phyloP scores from a whole-genome alignment of 768 basidiomycete genomes.

The Mycena vulgaris region DNA sequence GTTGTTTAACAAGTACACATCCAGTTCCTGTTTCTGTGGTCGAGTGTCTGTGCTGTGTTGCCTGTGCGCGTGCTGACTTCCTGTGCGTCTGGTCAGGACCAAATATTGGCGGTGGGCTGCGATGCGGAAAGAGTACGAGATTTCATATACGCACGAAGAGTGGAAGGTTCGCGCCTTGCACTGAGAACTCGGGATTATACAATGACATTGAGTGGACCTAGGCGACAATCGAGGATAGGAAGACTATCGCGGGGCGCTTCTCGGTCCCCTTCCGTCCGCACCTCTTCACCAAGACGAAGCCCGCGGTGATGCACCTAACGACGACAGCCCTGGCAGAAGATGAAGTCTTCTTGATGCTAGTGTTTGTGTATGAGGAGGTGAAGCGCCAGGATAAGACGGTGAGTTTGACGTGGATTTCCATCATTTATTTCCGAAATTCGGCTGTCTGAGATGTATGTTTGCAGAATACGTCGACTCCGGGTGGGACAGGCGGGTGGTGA shows the following conservation, averaged over 20 bases:
- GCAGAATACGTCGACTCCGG: too few relatives aligned
- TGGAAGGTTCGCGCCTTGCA: constrained; percentile 56
- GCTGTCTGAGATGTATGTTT: too few relatives aligned
- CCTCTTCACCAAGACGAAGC: constrained; percentile 60
- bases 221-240: constrained; percentile 39
- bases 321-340: constrained; percentile 56
- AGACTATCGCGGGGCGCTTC: constrained; percentile 49
- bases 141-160: constrained; percentile 59
- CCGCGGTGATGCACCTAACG: constrained; percentile 56
- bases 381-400: constrained; percentile 56
- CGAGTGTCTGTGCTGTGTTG: too few relatives aligned
- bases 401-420: constrained; percentile 25
- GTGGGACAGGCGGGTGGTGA: too few relatives aligned
- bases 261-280: constrained; percentile 63
- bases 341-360: constrained; percentile 55
- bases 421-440: neutral
- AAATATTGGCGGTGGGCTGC: constrained; percentile 62
- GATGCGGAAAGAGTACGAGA: constrained; percentile 60
- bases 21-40: neutral
- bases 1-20: constrained; percentile 51
- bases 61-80: neutral
- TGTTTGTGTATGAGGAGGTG: constrained; percentile 54
- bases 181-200: too few relatives aligned
- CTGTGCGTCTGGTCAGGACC: constrained; percentile 45
- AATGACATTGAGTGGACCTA: too few relatives aligned